Percentiles rank a stretch among this genome's conserved stretches.
These are phyloP conservation scores for Lathyrus aphaca DNA, from an alignment of 306 rosid genomes.

Conservation along the genomic window DNA sequence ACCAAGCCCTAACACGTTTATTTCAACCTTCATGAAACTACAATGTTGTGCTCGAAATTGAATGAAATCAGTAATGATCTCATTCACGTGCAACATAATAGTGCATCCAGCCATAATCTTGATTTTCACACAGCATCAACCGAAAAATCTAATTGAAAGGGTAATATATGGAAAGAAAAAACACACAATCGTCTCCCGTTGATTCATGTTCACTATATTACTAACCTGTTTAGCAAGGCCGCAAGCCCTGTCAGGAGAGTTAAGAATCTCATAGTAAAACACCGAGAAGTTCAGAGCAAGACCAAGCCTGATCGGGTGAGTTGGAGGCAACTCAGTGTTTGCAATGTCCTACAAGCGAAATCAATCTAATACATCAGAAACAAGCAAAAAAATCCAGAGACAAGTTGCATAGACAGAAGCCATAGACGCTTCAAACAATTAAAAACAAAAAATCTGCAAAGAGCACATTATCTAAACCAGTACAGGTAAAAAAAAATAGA, in stretches of 20 bases:
- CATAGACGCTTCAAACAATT: slow-evolving; percentile 12
- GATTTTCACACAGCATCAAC: not conserved
- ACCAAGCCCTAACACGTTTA: slow-evolving; percentile 3
- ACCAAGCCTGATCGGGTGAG: slow-evolving; percentile 99
- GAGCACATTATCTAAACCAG: not conserved
- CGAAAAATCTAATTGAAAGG: not conserved
- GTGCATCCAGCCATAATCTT: not conserved
- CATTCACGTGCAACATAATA: slow-evolving; percentile 1
- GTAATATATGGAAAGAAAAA: not conserved
- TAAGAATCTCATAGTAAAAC: slow-evolving; percentile 93
- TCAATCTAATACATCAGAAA: slow-evolving; percentile 7
- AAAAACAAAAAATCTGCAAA: not conserved
- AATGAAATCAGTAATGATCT: slow-evolving; percentile 10
- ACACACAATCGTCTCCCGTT: not conserved
- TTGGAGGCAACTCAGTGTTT: slow-evolving; percentile 82
- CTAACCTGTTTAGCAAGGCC: slow-evolving; percentile 93
- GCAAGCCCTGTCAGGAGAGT: slow-evolving; percentile 96
- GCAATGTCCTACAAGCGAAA: slow-evolving; percentile 76
- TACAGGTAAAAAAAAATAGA: not conserved
- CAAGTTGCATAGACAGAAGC: not conserved
- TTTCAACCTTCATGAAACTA: slow-evolving; percentile 24
- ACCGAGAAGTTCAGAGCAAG: slow-evolving; percentile 97
- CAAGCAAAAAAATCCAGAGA: not conserved
- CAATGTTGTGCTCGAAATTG: not conserved
- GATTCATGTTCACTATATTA: not conserved